Conservation (phyloP, 257 asterid species). For the Linderniella brevidens region DNA sequence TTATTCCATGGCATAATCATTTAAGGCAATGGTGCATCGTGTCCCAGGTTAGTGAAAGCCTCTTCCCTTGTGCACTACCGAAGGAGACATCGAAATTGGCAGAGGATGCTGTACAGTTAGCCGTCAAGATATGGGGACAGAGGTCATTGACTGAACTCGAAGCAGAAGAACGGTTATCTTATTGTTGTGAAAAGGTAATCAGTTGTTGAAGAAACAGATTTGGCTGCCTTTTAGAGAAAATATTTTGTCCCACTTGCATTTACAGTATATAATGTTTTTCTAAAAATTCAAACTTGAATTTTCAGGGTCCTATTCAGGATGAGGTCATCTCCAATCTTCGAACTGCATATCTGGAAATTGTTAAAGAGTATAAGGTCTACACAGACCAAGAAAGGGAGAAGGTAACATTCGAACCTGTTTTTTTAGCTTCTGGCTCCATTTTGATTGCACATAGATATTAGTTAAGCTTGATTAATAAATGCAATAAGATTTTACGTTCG, state of each 20-base stretch:
- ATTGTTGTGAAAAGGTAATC: constrained; percentile 96
- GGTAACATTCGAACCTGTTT: constrained; percentile 24
- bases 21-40: constrained; percentile 10
- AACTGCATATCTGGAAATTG: constrained; percentile 65
- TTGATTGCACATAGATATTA: too few relatives aligned
- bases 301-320: constrained; percentile 92
- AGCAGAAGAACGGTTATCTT: constrained; percentile 92
- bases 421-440: too few relatives aligned
- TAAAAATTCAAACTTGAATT: constrained; percentile 14
- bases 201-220: constrained; percentile 7
- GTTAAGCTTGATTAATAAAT: too few relatives aligned
- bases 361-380: constrained; percentile 64
- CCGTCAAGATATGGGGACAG: constrained; percentile 79
- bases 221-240: too few relatives aligned
- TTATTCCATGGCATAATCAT: background rate
- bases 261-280: background rate
- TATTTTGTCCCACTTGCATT: background rate
- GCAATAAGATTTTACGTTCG: too few relatives aligned
- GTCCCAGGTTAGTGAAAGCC: constrained; percentile 70
- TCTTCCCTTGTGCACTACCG: constrained; percentile 74
- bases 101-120: constrained; percentile 81
- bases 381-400: constrained; percentile 73
- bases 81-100: constrained; percentile 56
- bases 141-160: constrained; percentile 87
- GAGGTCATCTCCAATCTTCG: constrained; percentile 80